Evolutionary conservation across 2,329 filamentous ascomycete species (phyloP).

Genomic region (Hymenoscyphus fructigenus): DNA sequence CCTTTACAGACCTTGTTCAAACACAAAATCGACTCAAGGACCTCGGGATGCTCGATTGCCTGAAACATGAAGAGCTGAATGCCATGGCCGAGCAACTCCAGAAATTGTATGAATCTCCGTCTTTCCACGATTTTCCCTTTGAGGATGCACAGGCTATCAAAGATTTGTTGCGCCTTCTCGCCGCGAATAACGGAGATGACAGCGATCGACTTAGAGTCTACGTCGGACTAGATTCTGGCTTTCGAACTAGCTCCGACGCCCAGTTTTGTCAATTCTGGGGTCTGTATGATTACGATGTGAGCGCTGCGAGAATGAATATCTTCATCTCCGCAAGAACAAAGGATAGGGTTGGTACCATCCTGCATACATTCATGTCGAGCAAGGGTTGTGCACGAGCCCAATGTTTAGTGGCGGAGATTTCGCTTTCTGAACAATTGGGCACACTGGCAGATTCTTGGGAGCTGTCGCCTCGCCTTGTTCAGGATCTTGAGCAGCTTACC

Average conservation of each 20-base stretch:
- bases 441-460: constrained; percentile 36
- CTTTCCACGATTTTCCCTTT: constrained; percentile 22
- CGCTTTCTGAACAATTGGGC: constrained; percentile 32
- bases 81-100: constrained; percentile 15
- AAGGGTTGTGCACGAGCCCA: constrained; percentile 41
- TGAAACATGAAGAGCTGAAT: constrained; percentile 11
- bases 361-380: constrained; percentile 47
- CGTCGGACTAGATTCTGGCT: constrained; percentile 41
- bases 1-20: constrained; percentile 45
- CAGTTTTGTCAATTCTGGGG: constrained; percentile 37
- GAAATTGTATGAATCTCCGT: constrained; percentile 36
- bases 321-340: constrained; percentile 38
- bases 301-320: constrained; percentile 33
- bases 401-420: constrained; percentile 42
- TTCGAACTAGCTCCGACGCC: constrained; percentile 34
- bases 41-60: constrained; percentile 39
- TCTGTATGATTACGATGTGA: constrained; percentile 30
- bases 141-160: constrained; percentile 13
- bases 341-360: constrained; percentile 36
- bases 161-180: constrained; percentile 18
- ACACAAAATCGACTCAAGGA: constrained; percentile 44
- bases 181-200: constrained; percentile 9
- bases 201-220: constrained; percentile 39
- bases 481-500: constrained; percentile 43
- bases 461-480: constrained; percentile 40